A percentile compares a stretch with the other conserved stretches of the same genome.
These are phyloP conservation scores for Rhizopogon roseolus DNA, from an alignment of 768 basidiomycete species.

Conservation along the genomic window DNA sequence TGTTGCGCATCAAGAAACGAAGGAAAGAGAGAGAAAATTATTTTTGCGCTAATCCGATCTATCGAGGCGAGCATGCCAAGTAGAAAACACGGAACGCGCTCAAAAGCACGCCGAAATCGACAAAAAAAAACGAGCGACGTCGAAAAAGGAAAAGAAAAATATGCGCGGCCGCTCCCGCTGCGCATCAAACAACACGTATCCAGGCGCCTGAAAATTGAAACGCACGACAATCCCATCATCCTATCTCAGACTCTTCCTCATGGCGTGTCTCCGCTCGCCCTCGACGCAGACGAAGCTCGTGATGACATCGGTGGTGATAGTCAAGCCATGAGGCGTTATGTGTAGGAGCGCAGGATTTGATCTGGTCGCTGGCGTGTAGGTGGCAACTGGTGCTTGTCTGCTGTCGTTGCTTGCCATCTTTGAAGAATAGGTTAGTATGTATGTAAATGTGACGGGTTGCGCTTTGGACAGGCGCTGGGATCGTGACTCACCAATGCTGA, in stretches of 20 bases:
- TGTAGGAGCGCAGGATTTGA: conserved; percentile 26
- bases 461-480: not conserved
- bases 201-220: not conserved
- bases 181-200: too few relatives aligned
- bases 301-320: conserved; percentile 27
- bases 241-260: conserved; percentile 14
- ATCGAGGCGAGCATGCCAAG: too few relatives aligned
- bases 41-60: too few relatives aligned
- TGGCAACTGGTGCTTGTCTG: conserved; percentile 27
- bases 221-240: not conserved
- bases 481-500: conserved; percentile 21
- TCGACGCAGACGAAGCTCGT: conserved; percentile 28
- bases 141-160: too few relatives aligned
- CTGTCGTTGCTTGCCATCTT: conserved; percentile 30
- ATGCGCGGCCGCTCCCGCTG: too few relatives aligned
- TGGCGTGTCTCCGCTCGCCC: conserved; percentile 25
- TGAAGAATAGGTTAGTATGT: not conserved
- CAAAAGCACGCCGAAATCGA: too few relatives aligned
- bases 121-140: too few relatives aligned
- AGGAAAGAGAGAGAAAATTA: too few relatives aligned
- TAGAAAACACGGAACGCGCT: too few relatives aligned
- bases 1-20: not conserved
- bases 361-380: conserved; percentile 19
- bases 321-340: conserved; percentile 27
- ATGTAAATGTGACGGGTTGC: not conserved